These are phyloP conservation scores for Rhododendron simsii DNA, from an alignment of 148 eudicot species.

Conservation along the genomic window DNA sequence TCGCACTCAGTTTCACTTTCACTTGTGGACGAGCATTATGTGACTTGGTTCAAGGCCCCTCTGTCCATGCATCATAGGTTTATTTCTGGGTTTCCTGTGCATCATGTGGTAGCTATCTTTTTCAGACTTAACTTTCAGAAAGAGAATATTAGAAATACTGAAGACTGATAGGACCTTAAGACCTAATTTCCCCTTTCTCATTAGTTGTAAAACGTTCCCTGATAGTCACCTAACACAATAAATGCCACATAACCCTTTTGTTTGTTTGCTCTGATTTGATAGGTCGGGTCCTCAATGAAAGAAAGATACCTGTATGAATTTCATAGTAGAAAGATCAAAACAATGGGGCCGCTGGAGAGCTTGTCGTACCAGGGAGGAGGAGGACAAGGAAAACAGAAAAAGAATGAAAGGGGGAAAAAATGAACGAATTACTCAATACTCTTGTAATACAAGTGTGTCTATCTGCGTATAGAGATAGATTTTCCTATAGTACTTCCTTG, in stretches of 20 bases:
- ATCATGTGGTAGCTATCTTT: background rate
- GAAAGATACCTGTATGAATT: background rate
- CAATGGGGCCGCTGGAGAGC: background rate
- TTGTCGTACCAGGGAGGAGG: background rate
- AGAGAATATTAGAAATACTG: background rate
- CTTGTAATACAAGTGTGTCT: background rate
- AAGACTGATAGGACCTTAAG: background rate
- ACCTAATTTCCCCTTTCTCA: background rate
- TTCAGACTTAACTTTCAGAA: background rate
- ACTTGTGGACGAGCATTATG: background rate
- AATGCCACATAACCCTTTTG: background rate
- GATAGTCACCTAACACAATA: background rate
- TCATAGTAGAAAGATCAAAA: background rate
- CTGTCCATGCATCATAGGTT: background rate
- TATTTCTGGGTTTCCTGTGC: background rate
- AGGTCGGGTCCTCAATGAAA: background rate
- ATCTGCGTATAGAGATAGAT: background rate
- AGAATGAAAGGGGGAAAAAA: background rate
- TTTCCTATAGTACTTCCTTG: background rate
- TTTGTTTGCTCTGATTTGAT: background rate
- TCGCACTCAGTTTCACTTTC: background rate
- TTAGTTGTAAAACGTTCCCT: background rate
- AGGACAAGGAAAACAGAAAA: background rate
- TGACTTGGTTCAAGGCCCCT: too few species aligned
- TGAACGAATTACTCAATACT: background rate